phyloP scores from a whole-genome alignment of 176 grass and related monocot genomes.

The Oryza officinalis region DNA sequence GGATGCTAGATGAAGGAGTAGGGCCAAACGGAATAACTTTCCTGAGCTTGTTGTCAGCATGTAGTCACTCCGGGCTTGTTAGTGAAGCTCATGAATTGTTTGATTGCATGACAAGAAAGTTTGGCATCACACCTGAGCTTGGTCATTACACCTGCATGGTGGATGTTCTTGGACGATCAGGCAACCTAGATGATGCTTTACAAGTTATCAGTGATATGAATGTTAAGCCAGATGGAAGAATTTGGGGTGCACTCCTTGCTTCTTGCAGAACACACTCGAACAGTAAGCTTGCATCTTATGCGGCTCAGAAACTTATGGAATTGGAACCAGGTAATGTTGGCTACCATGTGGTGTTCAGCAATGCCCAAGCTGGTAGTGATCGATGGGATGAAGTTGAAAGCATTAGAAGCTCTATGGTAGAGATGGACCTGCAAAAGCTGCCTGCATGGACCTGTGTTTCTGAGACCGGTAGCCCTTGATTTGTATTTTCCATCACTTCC shows the following conservation, averaged over 20 bases:
- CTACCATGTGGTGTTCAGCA: conserved; percentile 55
- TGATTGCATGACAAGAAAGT: conserved; percentile 43
- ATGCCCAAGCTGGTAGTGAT: conserved; percentile 13
- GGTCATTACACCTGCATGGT: conserved; percentile 53
- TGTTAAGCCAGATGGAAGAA: conserved; percentile 41
- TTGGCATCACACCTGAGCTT: conserved; percentile 35
- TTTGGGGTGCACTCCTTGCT: conserved; percentile 62
- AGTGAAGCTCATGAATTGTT: conserved; percentile 50
- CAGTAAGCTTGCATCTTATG: conserved; percentile 37
- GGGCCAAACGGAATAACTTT: conserved; percentile 55
- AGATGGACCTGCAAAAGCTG: conserved; percentile 25
- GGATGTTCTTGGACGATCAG: conserved; percentile 50
- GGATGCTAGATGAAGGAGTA: conserved; percentile 49
- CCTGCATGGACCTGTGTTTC: conserved; percentile 49
- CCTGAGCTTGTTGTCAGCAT: conserved; percentile 48
- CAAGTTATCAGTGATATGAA: conserved; percentile 46
- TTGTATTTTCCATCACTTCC: neutral
- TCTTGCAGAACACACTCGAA: conserved; percentile 48
- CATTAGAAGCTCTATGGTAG: conserved; percentile 35
- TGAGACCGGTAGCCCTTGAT: conserved; percentile 15
- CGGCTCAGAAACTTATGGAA: conserved; percentile 45
- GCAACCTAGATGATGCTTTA: conserved; percentile 36
- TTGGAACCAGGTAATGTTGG: conserved; percentile 53
- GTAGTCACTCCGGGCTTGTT: conserved; percentile 52
- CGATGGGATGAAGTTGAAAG: neutral